Percentiles rank a stretch among this genome's conserved stretches.
Conservation (phyloP, 2,329 filamentous ascomycete genomes). For the Colletotrichum neosansevieriae region DNA sequence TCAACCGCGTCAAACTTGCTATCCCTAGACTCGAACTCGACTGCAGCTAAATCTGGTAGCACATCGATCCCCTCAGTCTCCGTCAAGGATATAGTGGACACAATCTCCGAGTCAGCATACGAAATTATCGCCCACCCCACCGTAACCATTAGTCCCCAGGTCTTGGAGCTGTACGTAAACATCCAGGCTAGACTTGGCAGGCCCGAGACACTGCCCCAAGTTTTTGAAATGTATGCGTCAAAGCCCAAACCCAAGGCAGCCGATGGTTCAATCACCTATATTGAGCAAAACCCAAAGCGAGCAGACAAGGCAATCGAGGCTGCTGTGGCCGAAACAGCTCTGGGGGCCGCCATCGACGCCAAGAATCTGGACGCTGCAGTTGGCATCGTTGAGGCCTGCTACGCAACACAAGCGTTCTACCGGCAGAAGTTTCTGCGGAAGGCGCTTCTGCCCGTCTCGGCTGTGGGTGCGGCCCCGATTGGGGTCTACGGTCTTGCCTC, state of each 20-base stretch:
- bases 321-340: constrained; percentile 77
- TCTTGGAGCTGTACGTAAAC: constrained; percentile 80
- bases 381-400: constrained; percentile 78
- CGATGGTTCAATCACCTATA: constrained; percentile 70
- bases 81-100: constrained; percentile 60
- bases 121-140: constrained; percentile 78
- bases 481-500: constrained; percentile 78
- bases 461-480: constrained; percentile 69
- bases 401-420: constrained; percentile 74
- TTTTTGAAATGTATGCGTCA: constrained; percentile 84
- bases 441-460: constrained; percentile 69
- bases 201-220: constrained; percentile 81
- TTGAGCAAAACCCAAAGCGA: constrained; percentile 74
- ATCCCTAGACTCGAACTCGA: constrained; percentile 47
- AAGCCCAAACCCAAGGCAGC: constrained; percentile 79
- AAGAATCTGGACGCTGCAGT: constrained; percentile 84
- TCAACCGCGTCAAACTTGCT: constrained; percentile 51
- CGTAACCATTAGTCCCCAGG: constrained; percentile 81
- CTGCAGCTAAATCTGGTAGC: constrained; percentile 37
- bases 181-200: constrained; percentile 80
- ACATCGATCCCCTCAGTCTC: constrained; percentile 37
- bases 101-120: constrained; percentile 73
- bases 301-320: constrained; percentile 78
- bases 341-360: constrained; percentile 82
- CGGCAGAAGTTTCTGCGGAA: constrained; percentile 76